Conservation (phyloP, 1,284 basidiomycete species). For the Leccinum subrobustum region DNA sequence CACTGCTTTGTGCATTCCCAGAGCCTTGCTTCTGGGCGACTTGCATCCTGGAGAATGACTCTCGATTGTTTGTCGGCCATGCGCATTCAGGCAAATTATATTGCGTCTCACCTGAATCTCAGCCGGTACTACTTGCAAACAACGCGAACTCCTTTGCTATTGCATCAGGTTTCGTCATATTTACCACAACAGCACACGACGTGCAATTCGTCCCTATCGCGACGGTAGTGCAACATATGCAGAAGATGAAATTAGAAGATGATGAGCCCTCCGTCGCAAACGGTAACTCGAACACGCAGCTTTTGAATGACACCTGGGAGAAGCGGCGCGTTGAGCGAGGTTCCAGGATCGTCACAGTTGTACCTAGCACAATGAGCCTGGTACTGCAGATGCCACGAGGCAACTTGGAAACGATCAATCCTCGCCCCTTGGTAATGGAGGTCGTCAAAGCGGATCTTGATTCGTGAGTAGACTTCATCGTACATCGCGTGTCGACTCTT, state of each 20-base stretch:
- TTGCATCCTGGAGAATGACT: slow-evolving; percentile 23
- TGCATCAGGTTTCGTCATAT: slow-evolving; percentile 84
- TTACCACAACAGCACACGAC: slow-evolving; percentile 84
- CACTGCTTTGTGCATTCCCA: slow-evolving; percentile 46
- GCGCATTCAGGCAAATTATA: slow-evolving; percentile 65
- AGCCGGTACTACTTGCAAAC: slow-evolving; percentile 42
- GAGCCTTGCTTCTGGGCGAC: slow-evolving; percentile 57
- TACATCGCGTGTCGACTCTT: slow-evolving; percentile 2
- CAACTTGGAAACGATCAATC: slow-evolving; percentile 94
- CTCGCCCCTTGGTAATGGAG: slow-evolving; percentile 87
- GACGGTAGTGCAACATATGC: slow-evolving; percentile 28
- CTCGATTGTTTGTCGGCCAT: slow-evolving; percentile 62
- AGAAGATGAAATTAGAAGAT: not conserved
- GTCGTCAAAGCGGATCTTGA: slow-evolving; percentile 76
- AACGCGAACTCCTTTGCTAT: slow-evolving; percentile 81
- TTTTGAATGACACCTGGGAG: slow-evolving; percentile 55
- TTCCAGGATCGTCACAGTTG: slow-evolving; percentile 79
- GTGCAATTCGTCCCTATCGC: slow-evolving; percentile 67
- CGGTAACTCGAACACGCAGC: slow-evolving; percentile 27
- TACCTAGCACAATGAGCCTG: slow-evolving; percentile 85
- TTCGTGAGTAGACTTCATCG: slow-evolving; percentile 47
- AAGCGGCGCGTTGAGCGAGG: slow-evolving; percentile 83
- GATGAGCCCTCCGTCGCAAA: slow-evolving; percentile 27
- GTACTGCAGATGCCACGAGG: slow-evolving; percentile 98
- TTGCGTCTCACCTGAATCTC: slow-evolving; percentile 35